phyloP scores from a whole-genome alignment of 208 protist genomes.

The Leishmania tarentolae region DNA sequence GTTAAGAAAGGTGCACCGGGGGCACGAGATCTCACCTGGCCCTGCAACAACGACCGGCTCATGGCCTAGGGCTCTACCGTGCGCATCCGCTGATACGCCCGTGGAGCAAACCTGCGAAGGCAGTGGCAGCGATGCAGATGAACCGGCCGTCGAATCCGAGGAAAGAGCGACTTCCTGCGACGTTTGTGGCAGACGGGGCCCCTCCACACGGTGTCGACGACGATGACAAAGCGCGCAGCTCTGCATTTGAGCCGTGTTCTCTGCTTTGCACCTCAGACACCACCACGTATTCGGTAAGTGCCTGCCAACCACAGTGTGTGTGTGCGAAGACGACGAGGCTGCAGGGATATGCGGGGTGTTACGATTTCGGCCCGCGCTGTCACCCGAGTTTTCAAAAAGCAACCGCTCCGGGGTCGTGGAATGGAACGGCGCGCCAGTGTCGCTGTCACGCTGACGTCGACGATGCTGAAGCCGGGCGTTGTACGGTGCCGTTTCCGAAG shows the following conservation, averaged over 20 bases:
- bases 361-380: not conserved
- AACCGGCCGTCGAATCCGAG: not conserved
- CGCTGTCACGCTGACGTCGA: not conserved
- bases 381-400: not conserved
- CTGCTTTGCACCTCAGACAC: constrained; percentile 24
- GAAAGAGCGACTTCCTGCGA: not conserved
- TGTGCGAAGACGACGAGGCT: not conserved
- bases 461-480: constrained; percentile 8
- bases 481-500: not conserved
- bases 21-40: constrained; percentile 33
- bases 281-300: constrained; percentile 15
- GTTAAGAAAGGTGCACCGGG: constrained; percentile 48
- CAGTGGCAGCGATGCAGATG: not conserved
- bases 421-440: not conserved
- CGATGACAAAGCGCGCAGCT: constrained; percentile 31
- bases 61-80: too few species aligned
- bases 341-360: not conserved
- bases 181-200: constrained; percentile 6
- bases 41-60: constrained; percentile 10
- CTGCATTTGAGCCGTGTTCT: constrained; percentile 19
- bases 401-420: too few species aligned
- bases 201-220: constrained; percentile 24
- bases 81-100: not conserved
- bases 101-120: not conserved
- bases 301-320: not conserved